phyloP scores from a whole-genome alignment of 495 filamentous ascomycete species.

The Neurospora cerealis region DNA sequence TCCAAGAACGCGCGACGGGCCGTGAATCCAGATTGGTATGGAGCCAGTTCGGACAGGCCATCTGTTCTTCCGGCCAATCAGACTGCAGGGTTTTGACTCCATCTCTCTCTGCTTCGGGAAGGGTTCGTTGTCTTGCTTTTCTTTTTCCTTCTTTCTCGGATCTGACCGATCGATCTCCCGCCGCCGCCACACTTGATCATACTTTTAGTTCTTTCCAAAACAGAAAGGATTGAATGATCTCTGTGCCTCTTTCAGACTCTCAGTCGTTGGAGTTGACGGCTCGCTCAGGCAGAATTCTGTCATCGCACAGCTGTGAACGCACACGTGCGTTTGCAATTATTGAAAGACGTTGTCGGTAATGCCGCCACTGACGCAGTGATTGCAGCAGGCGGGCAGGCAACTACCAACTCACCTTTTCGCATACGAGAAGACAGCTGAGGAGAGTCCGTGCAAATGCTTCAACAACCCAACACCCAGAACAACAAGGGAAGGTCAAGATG shows the following conservation, averaged over 20 bases:
- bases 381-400: neutral
- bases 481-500: neutral
- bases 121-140: neutral
- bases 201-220: neutral
- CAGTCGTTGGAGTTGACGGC: neutral
- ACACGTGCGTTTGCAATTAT: neutral
- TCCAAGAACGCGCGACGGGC: conserved; percentile 14
- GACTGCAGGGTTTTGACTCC: neutral
- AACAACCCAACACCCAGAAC: neutral
- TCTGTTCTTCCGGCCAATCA: conserved; percentile 19
- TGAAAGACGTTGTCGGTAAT: neutral
- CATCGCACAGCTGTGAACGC: neutral
- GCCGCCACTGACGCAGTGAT: neutral
- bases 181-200: neutral
- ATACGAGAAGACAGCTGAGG: neutral
- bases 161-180: neutral
- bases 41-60: conserved; percentile 8
- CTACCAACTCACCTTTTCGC: neutral
- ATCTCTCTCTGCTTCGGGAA: conserved; percentile 11
- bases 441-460: neutral
- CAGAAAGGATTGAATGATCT: neutral
- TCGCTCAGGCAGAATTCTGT: neutral
- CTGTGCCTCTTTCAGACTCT: neutral
- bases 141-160: neutral
- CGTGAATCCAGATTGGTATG: conserved; percentile 25